phyloP scores from a whole-genome alignment of 1,284 basidiomycete genomes.

The Puccinia sorghi region DNA sequence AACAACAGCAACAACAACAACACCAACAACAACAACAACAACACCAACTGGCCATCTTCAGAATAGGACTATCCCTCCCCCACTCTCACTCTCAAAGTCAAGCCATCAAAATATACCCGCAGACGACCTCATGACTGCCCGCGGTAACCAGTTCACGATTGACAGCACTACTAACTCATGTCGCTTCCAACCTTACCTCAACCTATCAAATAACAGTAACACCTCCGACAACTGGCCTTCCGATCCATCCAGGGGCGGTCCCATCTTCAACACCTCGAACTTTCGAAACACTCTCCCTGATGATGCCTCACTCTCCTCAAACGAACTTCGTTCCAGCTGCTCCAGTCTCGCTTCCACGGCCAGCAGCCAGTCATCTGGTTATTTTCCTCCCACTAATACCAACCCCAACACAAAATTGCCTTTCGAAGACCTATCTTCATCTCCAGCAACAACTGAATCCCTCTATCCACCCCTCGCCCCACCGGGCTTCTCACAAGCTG shows the following conservation, averaged over 20 bases:
- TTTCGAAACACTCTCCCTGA: constrained; percentile 1
- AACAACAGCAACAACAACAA: no score
- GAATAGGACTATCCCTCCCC: constrained; percentile 11
- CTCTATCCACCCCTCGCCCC: constrained; percentile 6
- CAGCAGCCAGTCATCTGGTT: constrained; percentile 4
- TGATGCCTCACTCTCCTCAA: constrained; percentile 16
- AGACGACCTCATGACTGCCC: constrained; percentile 42
- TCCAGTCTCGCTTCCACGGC: constrained; percentile 31
- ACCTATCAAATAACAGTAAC: constrained; percentile 6
- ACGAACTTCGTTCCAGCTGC: constrained; percentile 22
- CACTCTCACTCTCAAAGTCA: background rate
- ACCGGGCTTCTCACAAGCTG: background rate
- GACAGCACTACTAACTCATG: constrained; percentile 2
- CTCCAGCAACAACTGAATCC: background rate
- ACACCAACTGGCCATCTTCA: background rate
- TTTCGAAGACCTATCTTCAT: constrained; percentile 1
- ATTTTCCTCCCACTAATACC: constrained; percentile 7
- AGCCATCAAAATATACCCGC: background rate
- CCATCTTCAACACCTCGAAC: no score
- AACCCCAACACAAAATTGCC: constrained; percentile 2
- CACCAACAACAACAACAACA: no score
- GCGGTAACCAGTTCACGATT: constrained; percentile 32
- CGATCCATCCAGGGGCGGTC: background rate
- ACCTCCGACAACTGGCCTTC: background rate
- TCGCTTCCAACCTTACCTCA: constrained; percentile 29